Percentiles rank a stretch among this genome's conserved stretches.
These are phyloP conservation scores for Polygonum aviculare DNA, from an alignment of 148 eudicot genomes.

Conservation along the genomic window DNA sequence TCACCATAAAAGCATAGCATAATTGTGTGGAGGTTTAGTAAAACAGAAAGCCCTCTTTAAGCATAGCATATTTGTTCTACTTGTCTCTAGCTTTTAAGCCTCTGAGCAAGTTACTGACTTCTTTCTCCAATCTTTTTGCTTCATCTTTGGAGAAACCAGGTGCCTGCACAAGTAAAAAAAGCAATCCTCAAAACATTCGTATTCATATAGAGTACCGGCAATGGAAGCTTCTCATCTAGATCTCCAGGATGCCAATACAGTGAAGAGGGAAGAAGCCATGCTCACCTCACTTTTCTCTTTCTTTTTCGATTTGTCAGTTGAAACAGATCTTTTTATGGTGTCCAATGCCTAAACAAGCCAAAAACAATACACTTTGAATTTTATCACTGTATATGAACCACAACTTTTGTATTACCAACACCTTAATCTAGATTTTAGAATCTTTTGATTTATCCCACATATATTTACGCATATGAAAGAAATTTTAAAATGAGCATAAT, in stretches of 20 bases:
- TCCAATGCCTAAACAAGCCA: constrained; percentile 13
- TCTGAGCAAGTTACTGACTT: constrained; percentile 34
- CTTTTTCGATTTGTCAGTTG: no score
- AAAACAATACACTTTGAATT: background rate
- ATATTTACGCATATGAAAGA: background rate
- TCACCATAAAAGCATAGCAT: no score
- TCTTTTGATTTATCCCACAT: background rate
- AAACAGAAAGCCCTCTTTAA: background rate
- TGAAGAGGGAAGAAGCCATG: background rate
- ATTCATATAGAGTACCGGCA: background rate
- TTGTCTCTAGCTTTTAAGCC: no score
- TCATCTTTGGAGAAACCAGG: constrained; percentile 11
- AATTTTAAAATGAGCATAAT: background rate
- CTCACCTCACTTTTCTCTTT: background rate
- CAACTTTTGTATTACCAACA: background rate
- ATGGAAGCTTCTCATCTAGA: background rate
- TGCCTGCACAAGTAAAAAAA: constrained; percentile 3
- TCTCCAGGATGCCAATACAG: background rate
- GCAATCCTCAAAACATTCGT: background rate
- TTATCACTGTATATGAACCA: background rate
- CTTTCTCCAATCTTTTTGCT: constrained; percentile 86
- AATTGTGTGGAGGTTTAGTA: background rate
- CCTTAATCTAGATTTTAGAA: background rate
- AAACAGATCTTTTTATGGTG: no score
- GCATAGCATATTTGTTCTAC: no score